Percentiles rank a stretch among this genome's conserved stretches.
Evolutionary conservation across 306 rosid genomes (phyloP).

Genomic region (Casuarina glauca): DNA sequence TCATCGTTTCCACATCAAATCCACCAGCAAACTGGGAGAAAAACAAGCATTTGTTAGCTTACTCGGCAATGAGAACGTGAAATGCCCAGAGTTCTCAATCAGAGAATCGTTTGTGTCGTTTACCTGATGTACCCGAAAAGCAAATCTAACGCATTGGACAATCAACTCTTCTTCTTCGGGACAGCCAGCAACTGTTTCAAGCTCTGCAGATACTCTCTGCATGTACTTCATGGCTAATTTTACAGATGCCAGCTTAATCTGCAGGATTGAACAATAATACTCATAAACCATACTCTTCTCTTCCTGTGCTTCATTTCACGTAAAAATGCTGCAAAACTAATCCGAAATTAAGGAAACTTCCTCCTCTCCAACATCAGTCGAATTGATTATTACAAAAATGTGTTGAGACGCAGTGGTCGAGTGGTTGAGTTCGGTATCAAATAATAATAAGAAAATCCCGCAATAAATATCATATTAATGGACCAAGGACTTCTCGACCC

Average conservation of each 20-base stretch:
- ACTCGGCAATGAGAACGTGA: not conserved
- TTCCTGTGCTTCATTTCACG: not conserved
- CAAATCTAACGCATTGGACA: slow-evolving; percentile 88
- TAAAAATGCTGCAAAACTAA: not conserved
- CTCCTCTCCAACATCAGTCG: no score
- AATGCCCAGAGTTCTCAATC: not conserved
- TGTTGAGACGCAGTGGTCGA: no score
- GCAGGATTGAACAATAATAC: slow-evolving; percentile 10
- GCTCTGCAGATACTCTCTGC: slow-evolving; percentile 96
- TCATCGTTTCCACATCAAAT: slow-evolving; percentile 93
- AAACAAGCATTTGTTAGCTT: not conserved
- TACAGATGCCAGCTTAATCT: slow-evolving; percentile 96
- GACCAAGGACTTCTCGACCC: no score
- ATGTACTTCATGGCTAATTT: slow-evolving; percentile 94
- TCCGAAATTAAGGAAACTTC: no score
- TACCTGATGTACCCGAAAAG: slow-evolving; percentile 99
- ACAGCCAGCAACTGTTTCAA: slow-evolving; percentile 77
- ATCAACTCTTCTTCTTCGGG: slow-evolving; percentile 98
- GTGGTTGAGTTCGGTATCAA: no score
- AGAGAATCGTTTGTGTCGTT: slow-evolving; percentile 10
- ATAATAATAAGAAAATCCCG: no score
- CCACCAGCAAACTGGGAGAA: slow-evolving; percentile 92
- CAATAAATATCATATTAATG: no score
- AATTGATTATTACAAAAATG: no score
- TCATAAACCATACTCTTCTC: no score